A percentile compares a stretch with the other conserved stretches of the same genome.
phyloP scores from a whole-genome alignment of 1,139 yeast species.

The Candida labiduridarum region DNA sequence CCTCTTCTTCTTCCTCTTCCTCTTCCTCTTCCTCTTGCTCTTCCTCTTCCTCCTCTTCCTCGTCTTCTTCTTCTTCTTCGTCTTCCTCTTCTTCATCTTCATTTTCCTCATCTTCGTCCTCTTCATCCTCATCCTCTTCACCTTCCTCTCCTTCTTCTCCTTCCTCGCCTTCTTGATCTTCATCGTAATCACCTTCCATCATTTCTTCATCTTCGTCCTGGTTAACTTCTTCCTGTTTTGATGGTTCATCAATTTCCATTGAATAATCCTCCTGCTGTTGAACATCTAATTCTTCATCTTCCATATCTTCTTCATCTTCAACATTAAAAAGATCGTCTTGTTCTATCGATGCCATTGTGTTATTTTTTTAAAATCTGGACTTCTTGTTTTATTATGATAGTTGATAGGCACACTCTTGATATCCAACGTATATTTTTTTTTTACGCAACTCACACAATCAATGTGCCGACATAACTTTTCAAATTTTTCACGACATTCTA shows the following conservation, averaged over 20 bases:
- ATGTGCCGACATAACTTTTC: constrained; percentile 1
- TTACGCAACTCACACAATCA: background rate
- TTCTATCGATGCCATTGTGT: constrained; percentile 20
- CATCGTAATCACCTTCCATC: constrained; percentile 26
- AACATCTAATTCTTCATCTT: constrained; percentile 21
- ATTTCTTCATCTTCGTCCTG: constrained; percentile 10
- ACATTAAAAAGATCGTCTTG: constrained; percentile 31
- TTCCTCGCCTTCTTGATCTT: constrained; percentile 31
- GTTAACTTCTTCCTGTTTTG: constrained; percentile 5
- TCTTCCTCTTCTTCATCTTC: constrained; percentile 29
- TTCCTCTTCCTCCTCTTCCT: constrained; percentile 21
- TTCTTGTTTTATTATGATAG: background rate
- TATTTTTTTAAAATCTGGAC: background rate
- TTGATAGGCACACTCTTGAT: background rate
- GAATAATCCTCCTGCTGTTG: constrained; percentile 22
- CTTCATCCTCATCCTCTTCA: constrained; percentile 24
- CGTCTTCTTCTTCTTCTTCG: constrained; percentile 23
- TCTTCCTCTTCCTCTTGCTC: constrained; percentile 21
- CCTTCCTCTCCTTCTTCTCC: constrained; percentile 24
- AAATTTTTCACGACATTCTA: background rate
- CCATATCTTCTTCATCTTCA: constrained; percentile 24
- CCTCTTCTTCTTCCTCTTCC: constrained; percentile 17
- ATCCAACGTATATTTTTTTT: background rate
- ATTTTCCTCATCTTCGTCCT: constrained; percentile 27
- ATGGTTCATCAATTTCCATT: constrained; percentile 23